Conservation (phyloP, 768 basidiomycete genomes). For the Boletus bicolor region DNA sequence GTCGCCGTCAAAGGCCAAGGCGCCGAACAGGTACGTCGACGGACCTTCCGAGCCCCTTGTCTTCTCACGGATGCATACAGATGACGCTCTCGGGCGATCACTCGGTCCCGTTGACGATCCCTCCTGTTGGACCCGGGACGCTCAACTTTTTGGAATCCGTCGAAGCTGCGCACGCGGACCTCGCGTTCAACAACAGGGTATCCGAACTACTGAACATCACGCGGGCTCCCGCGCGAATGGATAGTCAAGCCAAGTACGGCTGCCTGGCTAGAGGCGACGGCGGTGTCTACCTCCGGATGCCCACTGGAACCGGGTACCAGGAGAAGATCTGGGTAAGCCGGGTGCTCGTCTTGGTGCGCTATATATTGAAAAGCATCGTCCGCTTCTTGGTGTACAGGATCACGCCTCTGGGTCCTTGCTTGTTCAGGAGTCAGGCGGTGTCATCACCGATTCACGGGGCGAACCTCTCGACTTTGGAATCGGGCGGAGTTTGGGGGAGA, state of each 20-base stretch:
- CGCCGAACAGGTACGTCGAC: constrained; percentile 55
- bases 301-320: constrained; percentile 69
- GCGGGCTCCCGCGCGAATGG: constrained; percentile 75
- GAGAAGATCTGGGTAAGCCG: constrained; percentile 93
- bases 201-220: constrained; percentile 65
- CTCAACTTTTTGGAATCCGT: constrained; percentile 87
- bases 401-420: constrained; percentile 86
- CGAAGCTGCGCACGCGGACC: constrained; percentile 89
- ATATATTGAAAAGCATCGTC: no score
- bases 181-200: constrained; percentile 76
- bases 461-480: constrained; percentile 77
- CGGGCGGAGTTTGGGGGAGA: constrained; percentile 81
- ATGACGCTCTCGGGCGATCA: constrained; percentile 50
- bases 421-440: constrained; percentile 84
- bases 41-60: neutral
- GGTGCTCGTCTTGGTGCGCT: no score
- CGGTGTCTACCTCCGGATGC: constrained; percentile 76
- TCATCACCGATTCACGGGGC: constrained; percentile 84
- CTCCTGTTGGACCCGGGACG: constrained; percentile 36
- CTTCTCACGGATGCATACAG: constrained; percentile 29
- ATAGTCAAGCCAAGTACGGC: constrained; percentile 94
- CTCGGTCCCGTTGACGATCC: constrained; percentile 50
- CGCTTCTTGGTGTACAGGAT: constrained; percentile 48
- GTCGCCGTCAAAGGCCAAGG: constrained; percentile 86
- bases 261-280: constrained; percentile 85